These are phyloP conservation scores for Zygotorulaspora florentina DNA, from an alignment of 805 yeast species.

Conservation along the genomic window DNA sequence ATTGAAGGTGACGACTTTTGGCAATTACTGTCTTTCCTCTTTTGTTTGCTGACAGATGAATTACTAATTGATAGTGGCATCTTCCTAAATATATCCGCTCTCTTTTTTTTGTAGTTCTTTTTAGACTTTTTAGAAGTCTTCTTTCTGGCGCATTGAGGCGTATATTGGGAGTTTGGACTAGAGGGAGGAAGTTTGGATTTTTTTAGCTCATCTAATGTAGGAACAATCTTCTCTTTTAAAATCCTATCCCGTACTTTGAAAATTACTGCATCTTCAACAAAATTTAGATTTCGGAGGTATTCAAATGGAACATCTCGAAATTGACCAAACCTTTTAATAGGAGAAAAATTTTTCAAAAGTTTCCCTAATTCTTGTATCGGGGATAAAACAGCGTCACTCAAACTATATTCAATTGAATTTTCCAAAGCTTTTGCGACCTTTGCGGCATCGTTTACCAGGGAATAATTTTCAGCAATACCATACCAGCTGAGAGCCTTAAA, in stretches of 20 bases:
- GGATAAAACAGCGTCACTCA: no score
- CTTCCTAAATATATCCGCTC: slow-evolving; percentile 8
- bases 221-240: not conserved
- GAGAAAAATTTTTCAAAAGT: no score
- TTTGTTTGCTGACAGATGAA: not conserved
- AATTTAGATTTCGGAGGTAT: no score
- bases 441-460: slow-evolving; percentile 17
- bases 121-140: not conserved
- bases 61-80: slow-evolving; percentile 4
- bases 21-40: not conserved
- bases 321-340: no score
- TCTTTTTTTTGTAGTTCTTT: not conserved
- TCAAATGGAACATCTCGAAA: no score
- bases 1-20: not conserved
- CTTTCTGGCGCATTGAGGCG: not conserved
- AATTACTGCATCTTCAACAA: not conserved
- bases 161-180: no score
- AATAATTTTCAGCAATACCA: slow-evolving; percentile 29
- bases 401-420: slow-evolving; percentile 11
- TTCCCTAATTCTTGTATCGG: not conserved
- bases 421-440: slow-evolving; percentile 22
- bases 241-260: not conserved
- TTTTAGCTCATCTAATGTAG: not conserved
- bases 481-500: slow-evolving; percentile 30
- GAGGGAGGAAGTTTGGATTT: not conserved